Conservation (phyloP, 2,329 filamentous ascomycete genomes). For the Pseudopyricularia cyperi region DNA sequence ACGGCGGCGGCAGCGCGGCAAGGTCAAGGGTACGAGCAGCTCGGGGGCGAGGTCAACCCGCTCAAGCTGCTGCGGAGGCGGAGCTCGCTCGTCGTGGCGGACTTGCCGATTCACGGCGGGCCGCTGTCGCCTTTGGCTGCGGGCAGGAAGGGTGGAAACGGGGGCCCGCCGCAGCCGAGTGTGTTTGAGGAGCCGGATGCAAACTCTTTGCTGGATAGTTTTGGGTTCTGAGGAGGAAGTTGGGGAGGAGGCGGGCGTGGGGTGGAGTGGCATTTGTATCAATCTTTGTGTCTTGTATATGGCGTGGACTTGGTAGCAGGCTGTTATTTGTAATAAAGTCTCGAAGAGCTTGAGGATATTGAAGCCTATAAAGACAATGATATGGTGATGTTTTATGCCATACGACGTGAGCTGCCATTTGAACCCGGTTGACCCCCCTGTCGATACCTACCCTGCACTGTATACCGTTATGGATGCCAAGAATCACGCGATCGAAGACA, state of each 20-base stretch:
- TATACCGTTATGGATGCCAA: too few relatives aligned
- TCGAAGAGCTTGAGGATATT: too few relatives aligned
- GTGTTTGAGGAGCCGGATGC: constrained; percentile 89
- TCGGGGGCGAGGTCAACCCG: constrained; percentile 45
- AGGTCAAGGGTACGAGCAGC: constrained; percentile 26
- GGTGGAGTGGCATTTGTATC: neutral
- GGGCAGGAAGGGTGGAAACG: constrained; percentile 25
- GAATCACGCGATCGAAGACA: too few relatives aligned
- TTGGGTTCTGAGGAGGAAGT: constrained; percentile 55
- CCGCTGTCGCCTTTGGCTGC: constrained; percentile 14
- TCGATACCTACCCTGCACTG: too few relatives aligned
- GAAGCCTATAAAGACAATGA: too few relatives aligned
- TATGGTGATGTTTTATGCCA: too few relatives aligned
- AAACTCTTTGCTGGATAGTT: constrained; percentile 77
- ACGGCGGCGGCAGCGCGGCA: too few relatives aligned
- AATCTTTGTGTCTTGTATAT: neutral
- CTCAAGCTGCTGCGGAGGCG: constrained; percentile 56
- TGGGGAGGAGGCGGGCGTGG: neutral
- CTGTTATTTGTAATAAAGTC: too few relatives aligned
- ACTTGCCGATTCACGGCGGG: constrained; percentile 36
- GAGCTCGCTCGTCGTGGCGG: constrained; percentile 69
- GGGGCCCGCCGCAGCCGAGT: constrained; percentile 36
- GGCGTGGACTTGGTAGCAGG: too few relatives aligned
- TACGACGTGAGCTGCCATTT: too few relatives aligned
- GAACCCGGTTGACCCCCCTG: too few relatives aligned